phyloP scores from a whole-genome alignment of 1,284 basidiomycete species.

The Melampsora larici-populina region DNA sequence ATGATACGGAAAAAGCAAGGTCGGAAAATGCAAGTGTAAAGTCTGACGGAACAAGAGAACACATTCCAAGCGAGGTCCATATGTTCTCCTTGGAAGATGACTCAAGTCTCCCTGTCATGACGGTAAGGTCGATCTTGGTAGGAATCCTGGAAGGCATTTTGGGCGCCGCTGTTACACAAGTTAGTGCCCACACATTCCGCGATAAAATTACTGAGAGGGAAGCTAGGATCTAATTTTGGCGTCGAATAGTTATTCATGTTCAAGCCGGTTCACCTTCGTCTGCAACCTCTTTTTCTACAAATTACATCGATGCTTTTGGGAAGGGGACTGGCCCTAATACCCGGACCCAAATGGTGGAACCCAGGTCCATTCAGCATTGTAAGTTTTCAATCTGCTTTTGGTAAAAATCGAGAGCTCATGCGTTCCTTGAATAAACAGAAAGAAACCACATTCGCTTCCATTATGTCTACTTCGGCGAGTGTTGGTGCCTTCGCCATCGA shows the following conservation, averaged over 20 bases:
- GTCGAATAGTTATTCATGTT: slow-evolving; percentile 31
- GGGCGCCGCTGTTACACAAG: slow-evolving; percentile 35
- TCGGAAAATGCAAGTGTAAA: not conserved
- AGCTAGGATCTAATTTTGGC: not conserved
- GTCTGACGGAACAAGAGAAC: not conserved
- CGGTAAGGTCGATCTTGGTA: slow-evolving; percentile 14
- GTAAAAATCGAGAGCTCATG: not conserved
- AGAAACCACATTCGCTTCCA: slow-evolving; percentile 31
- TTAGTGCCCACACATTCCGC: not conserved
- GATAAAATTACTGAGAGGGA: not conserved
- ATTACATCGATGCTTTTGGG: slow-evolving; percentile 29
- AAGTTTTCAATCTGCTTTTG: not conserved
- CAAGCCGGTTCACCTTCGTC: slow-evolving; percentile 30
- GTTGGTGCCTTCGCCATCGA: slow-evolving; percentile 22
- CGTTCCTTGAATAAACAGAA: slow-evolving; percentile 7
- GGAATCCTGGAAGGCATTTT: slow-evolving; percentile 18
- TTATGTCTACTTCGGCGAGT: slow-evolving; percentile 29
- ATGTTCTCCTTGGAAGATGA: slow-evolving; percentile 28
- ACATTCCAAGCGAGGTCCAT: not conserved
- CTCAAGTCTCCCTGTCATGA: slow-evolving; percentile 8
- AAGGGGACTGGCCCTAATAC: slow-evolving; percentile 11
- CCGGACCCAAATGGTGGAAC: slow-evolving; percentile 42
- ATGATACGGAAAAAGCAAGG: too few relatives aligned
- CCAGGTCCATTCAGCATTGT: slow-evolving; percentile 35
- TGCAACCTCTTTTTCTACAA: slow-evolving; percentile 33